Evolutionary conservation across 2,329 filamentous ascomycete genomes (phyloP), one percentile per base, ranked within the genome.

Genomic region (Colletotrichum acutatum): DNA sequence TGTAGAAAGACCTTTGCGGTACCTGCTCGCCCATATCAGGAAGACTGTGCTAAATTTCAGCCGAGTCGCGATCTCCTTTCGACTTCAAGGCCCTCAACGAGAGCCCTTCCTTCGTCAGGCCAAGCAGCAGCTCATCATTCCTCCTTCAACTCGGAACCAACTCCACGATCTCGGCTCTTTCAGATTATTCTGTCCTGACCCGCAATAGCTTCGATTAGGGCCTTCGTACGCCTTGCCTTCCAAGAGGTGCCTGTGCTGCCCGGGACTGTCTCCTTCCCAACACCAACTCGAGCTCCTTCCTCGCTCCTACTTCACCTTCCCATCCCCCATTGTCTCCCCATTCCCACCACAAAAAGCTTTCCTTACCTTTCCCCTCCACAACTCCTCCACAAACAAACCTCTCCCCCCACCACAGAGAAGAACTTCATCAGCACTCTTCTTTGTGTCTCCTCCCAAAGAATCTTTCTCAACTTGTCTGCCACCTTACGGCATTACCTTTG

Each of bases 381-480:
- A 49, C 9, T 65, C 61, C 56, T 52, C 64, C 32, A 64, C 58
- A 42, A 61, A 61, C 69, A 60, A 65, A 56, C 34, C 49, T 46
- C 22, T 64, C 42, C 57, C 66, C 52, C 63, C 42, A 64, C 57
- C 14, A 19, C 52, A 66, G 56, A 61, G 56, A 71, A 32, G 28
- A 73, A 42, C 30, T 14, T 49, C 54, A 46, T 19, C 54, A 32
- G 34, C 42, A 26, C 54, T 64, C 46, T 58, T 24, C 65, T 71
- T 56, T 56, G 42, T 49, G 58, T 49, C 49, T 52, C 71, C 57
- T 56, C 34, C 71, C 19, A 70, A 61, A 56, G 56, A 70, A 73
- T 73, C 60, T 71, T 70, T 66, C 49, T n/a, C 66, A 73, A 70
- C 49, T 72, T 61, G 49, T 73, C 71, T 61, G 59, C 60, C 66